Evolutionary conservation across 148 eudicot genomes (phyloP), one percentile per base, ranked within the genome.

Genomic region (Heliosperma pusillum): DNA sequence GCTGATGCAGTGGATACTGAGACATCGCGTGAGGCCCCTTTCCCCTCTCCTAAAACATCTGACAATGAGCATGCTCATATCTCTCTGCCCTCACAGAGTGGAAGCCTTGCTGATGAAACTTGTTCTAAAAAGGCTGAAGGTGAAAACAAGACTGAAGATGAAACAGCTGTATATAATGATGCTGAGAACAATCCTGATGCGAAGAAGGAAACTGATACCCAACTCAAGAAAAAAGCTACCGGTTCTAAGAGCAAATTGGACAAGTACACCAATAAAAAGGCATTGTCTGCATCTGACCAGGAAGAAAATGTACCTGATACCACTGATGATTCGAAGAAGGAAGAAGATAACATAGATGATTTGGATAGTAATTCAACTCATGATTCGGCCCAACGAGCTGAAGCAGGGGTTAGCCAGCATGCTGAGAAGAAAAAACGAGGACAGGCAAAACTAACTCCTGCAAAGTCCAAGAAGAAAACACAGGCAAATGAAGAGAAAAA

Each of bases 31-130:
- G 72, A 52, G 12, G 70, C 29, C 69, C 76, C 82, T 22, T 55
- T 59, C 68, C 77, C 88, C 61, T 81, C 86, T 22, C 79, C 83
- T 24, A 80, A 80, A 79, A 74, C 75, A 75, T 66, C 74, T 33
- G 88, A 81, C 30, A 74, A 66, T 72, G 86, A 84, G 62, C 81
- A 68, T 73, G 82, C 55, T 56, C 84, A 77, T 83, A 77, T 70
- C 47, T 73, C 88, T 78, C 75, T 86, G 6, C 84, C 90, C n/a
- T 80, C 86, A 50, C 79, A 78, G 42, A 88, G 81, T 72, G 85
- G 60, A 70, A 83, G 60, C 67, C 79, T 69, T 56, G 83, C 78
- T 68, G 86, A 84, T 73, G 89, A 81, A 82, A 77, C 71, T 73
- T 71, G n/a, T 58, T 24, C 74, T 0, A 73, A 79, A 74, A 86